These are phyloP conservation scores for Danielozyma ontarioensis DNA, from an alignment of 805 yeast species.

Conservation along the genomic window DNA sequence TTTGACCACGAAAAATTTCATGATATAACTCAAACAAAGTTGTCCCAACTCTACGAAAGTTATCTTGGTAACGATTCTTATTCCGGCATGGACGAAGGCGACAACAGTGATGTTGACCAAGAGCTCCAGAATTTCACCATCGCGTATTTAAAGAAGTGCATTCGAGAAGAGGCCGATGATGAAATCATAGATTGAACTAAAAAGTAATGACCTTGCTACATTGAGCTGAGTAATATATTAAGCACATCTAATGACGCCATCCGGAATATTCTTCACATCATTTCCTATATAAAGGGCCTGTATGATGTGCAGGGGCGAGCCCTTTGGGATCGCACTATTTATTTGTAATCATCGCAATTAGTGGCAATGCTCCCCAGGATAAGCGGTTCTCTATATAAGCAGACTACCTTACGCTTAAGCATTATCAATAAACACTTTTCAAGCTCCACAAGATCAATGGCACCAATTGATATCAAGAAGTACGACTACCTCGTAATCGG, in stretches of 20 bases:
- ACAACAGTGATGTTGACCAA: conserved; percentile 13
- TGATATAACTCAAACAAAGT: conserved; percentile 13
- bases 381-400: too few relatives aligned
- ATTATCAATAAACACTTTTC: conserved; percentile 26
- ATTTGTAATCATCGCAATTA: too few relatives aligned
- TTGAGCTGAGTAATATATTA: too few relatives aligned
- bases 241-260: too few relatives aligned
- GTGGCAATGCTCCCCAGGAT: too few relatives aligned
- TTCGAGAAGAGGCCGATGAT: conserved; percentile 15
- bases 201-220: too few relatives aligned
- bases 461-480: conserved; percentile 49
- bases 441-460: conserved; percentile 35
- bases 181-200: too few relatives aligned
- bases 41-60: conserved; percentile 16
- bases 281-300: too few relatives aligned
- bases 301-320: too few relatives aligned
- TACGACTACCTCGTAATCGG: conserved; percentile 94
- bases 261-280: too few relatives aligned
- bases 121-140: conserved; percentile 22
- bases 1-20: conserved; percentile 24
- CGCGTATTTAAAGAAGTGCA: conserved; percentile 24
- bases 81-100: conserved; percentile 11
- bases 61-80: conserved; percentile 6
- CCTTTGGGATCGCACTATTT: too few relatives aligned
- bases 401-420: conserved; percentile 14